These are phyloP conservation scores for Tolypocladium amazonense DNA, from an alignment of 2,329 filamentous ascomycete genomes.

Conservation along the genomic window DNA sequence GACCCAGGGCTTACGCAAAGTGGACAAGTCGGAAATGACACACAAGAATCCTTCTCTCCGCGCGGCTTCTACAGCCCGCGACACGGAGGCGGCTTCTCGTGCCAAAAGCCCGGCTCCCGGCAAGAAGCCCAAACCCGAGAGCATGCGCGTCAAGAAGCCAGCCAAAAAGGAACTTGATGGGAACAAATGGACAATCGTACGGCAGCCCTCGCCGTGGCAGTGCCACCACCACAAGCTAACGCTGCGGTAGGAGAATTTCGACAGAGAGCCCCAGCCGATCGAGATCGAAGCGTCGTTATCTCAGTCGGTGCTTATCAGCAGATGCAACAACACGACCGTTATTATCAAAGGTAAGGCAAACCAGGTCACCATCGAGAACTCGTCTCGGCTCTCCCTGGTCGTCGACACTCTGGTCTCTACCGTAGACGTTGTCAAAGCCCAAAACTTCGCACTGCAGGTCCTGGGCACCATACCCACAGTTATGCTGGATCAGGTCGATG, in stretches of 20 bases:
- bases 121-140: constrained; percentile 79
- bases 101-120: constrained; percentile 80
- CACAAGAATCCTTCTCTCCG: constrained; percentile 93
- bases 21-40: constrained; percentile 93
- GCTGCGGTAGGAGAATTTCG: constrained; percentile 68
- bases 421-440: constrained; percentile 89
- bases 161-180: constrained; percentile 69
- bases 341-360: constrained; percentile 91
- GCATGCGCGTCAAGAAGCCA: constrained; percentile 74
- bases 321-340: constrained; percentile 84
- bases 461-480: constrained; percentile 78
- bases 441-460: constrained; percentile 91
- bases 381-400: constrained; percentile 69
- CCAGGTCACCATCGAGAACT: constrained; percentile 93
- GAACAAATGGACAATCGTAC: constrained; percentile 85
- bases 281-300: constrained; percentile 72
- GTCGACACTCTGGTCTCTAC: constrained; percentile 84
- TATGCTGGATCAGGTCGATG: constrained; percentile 86
- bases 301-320: constrained; percentile 85
- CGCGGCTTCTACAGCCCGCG: constrained; percentile 58
- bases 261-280: constrained; percentile 61
- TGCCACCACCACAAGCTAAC: constrained; percentile 2
- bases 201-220: constrained; percentile 14
- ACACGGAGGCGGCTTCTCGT: constrained; percentile 42
- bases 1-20: constrained; percentile 81